Base-by-base conservation (phyloP, 1,139 yeast genomes). In the Blastobotrys arbuscula region DNA sequence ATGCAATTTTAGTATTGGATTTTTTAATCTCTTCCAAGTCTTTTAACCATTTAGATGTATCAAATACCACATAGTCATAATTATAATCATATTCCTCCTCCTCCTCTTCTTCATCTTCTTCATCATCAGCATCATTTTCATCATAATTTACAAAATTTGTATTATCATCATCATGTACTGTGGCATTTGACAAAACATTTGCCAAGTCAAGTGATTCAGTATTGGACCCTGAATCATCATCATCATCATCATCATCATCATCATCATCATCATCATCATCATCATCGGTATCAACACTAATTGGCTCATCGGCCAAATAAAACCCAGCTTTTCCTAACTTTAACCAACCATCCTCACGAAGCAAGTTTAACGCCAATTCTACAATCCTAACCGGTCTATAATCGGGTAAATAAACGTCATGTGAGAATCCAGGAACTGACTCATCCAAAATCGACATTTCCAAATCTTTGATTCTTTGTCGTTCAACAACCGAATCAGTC, bases 371-470 rank as follows among this genome's bases (percentile, higher is more conserved):
- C 8, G 51, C 51, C 21, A 47, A 20, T 31, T 42, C 46, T 2
- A 44, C 45, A 15, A 42, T 39, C 28, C 47, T 24, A 21, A 50
- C 21, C 1, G 49, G 53, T 10, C 53, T 19, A 20, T 33, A 21
- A 13, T 41, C 23, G 10, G 23, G 19, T 15, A 23, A 16, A 16
- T 21, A 33, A 8, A 26, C 26, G 15, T 43, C 43, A 9, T 33
- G 15, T 5, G 42, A 12, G 28, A 16, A 47, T 9, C 53, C 53
- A 6, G 53, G 53, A 21, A 41, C 39, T 16, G 36, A 18, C 9
- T 42, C 48, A 35, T 37, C 47, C 15, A 41, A 42, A 13, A 44
- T 16, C 3, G 26, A 10, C 16, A 37, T 21, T 30, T 50, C 53
- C 35, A 45, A 30, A 20, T 45, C 48, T 20, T 33, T 13, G 31